These are phyloP conservation scores for Penicillium sp. DNA, from an alignment of 2,329 filamentous ascomycete genomes.

Conservation along the genomic window DNA sequence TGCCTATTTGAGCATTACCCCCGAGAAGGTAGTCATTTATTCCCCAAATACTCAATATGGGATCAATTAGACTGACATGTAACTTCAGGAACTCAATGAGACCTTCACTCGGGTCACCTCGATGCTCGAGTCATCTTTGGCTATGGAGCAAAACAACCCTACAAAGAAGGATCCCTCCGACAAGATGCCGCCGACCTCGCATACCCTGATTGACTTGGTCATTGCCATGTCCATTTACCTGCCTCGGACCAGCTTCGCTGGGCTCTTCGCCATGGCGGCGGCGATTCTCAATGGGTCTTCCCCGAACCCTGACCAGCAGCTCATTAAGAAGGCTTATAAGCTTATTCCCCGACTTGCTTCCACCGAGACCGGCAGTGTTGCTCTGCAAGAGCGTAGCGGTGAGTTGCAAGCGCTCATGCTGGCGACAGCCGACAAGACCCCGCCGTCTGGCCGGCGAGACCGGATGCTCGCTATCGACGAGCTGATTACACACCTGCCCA, in stretches of 20 bases:
- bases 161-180: constrained; percentile 61
- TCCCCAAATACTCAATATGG: neutral
- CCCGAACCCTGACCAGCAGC: constrained; percentile 66
- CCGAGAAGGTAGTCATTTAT: constrained; percentile 51
- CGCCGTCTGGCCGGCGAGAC: constrained; percentile 80
- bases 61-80: constrained; percentile 12
- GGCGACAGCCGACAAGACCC: constrained; percentile 76
- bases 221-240: constrained; percentile 95
- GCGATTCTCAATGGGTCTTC: constrained; percentile 68
- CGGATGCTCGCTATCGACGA: constrained; percentile 78
- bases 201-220: constrained; percentile 94
- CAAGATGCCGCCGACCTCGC: constrained; percentile 83
- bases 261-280: constrained; percentile 82
- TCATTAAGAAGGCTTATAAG: constrained; percentile 99
- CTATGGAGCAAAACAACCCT: constrained; percentile 62
- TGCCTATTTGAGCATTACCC: constrained; percentile 85
- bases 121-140: constrained; percentile 73
- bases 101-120: constrained; percentile 84
- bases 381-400: constrained; percentile 68
- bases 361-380: constrained; percentile 72
- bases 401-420: constrained; percentile 83
- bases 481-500: constrained; percentile 74
- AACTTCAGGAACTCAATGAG: constrained; percentile 66
- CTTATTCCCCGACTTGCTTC: constrained; percentile 86
- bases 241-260: constrained; percentile 76